Percentiles rank a stretch among this genome's conserved stretches.
phyloP scores from a whole-genome alignment of 495 filamentous ascomycete genomes.

The Parathielavia hyrcaniae region DNA sequence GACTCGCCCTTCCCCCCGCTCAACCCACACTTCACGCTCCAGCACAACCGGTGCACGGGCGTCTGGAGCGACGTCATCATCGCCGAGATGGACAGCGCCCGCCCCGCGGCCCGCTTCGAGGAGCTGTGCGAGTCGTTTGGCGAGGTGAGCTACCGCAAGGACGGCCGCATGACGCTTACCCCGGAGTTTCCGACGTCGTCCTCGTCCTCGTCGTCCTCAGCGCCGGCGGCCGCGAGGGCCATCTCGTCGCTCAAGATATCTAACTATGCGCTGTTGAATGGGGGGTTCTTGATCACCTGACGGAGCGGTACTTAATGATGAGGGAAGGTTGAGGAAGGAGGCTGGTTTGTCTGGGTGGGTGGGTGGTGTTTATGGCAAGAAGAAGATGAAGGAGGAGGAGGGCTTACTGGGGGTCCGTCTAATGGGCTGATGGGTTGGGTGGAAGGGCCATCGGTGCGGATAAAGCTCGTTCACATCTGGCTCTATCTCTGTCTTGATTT shows the following conservation, averaged over 20 bases:
- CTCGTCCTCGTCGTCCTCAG: conserved; percentile 36
- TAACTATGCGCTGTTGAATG: conserved; percentile 43
- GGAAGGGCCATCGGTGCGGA: too few relatives aligned
- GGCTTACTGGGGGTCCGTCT: too few relatives aligned
- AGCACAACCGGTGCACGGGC: conserved; percentile 52
- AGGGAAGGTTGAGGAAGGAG: too few relatives aligned
- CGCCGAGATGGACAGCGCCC: conserved; percentile 45
- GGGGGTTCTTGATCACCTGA: conserved; percentile 22
- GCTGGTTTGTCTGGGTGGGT: too few relatives aligned
- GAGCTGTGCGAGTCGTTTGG: conserved; percentile 53
- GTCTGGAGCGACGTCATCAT: conserved; percentile 65
- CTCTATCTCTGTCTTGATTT: conserved; percentile 1
- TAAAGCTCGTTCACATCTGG: too few relatives aligned
- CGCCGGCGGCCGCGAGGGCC: conserved; percentile 16
- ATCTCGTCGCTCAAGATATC: conserved; percentile 41
- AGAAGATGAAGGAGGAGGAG: too few relatives aligned
- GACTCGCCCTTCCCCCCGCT: conserved; percentile 52
- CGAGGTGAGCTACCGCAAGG: conserved; percentile 46
- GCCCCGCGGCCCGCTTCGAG: conserved; percentile 51
- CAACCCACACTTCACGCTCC: conserved; percentile 61
- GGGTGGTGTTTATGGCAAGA: too few relatives aligned
- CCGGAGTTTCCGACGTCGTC: conserved; percentile 45
- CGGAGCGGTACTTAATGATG: too few relatives aligned
- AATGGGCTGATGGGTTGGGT: too few relatives aligned
- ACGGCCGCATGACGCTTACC: conserved; percentile 44